These are phyloP conservation scores for Yarrowia sp. DNA, from an alignment of 805 yeast genomes.

Conservation along the genomic window DNA sequence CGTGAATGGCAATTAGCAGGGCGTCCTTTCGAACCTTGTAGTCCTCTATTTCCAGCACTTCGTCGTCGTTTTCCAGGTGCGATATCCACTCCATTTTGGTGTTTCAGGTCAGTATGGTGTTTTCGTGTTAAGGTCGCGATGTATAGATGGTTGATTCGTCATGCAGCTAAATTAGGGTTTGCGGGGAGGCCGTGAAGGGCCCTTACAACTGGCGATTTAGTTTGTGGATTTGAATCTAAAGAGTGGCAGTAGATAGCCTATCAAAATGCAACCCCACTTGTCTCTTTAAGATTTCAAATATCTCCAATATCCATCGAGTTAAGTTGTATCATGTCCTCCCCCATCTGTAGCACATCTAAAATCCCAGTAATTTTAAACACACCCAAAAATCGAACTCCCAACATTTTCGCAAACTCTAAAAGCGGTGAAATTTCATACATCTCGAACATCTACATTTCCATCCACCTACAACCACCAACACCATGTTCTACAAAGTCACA, in stretches of 20 bases:
- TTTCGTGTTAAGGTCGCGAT: background rate
- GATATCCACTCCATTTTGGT: conserved; percentile 8
- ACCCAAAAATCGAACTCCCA: background rate
- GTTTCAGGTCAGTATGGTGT: background rate
- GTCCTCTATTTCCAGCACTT: conserved; percentile 28
- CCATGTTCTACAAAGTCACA: conserved; percentile 58
- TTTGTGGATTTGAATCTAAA: no score
- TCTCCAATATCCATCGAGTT: background rate
- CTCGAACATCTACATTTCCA: background rate
- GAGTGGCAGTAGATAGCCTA: no score
- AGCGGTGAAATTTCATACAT: background rate
- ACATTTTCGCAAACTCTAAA: background rate
- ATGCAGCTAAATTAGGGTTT: conserved; percentile 9
- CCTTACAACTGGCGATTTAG: no score
- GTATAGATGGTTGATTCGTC: background rate
- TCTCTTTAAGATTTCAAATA: background rate
- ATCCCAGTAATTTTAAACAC: no score
- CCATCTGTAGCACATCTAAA: no score
- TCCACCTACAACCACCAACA: background rate
- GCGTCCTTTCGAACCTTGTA: conserved; percentile 36
- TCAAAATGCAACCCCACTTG: no score
- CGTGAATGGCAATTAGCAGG: conserved; percentile 39
- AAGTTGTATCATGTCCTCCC: no score
- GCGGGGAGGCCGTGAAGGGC: background rate
- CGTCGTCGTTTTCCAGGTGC: conserved; percentile 6